These are phyloP conservation scores for Vishniacozyma victoriae DNA, from an alignment of 768 basidiomycete species.

Conservation along the genomic window DNA sequence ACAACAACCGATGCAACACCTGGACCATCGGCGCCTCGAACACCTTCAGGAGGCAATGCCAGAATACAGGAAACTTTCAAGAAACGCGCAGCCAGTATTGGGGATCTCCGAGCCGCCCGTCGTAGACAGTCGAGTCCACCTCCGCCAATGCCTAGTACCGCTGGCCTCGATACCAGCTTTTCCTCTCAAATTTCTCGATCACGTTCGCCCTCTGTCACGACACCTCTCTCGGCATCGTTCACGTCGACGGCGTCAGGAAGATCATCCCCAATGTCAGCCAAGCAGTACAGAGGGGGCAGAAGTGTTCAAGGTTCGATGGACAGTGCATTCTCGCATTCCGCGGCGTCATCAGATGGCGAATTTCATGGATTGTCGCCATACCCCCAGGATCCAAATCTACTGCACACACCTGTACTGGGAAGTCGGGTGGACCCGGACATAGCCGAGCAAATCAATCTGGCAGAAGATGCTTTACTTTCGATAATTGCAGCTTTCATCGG, in stretches of 20 bases:
- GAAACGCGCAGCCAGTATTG: slow-evolving; percentile 17
- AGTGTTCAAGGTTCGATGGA: slow-evolving; percentile 18
- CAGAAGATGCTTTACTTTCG: slow-evolving; percentile 84
- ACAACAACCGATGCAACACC: too few relatives aligned
- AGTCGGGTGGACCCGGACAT: slow-evolving; percentile 17
- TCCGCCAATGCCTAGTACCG: slow-evolving; percentile 23
- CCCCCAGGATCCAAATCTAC: neutral
- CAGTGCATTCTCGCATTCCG: slow-evolving; percentile 11
- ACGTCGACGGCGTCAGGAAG: slow-evolving; percentile 15
- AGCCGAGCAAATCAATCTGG: slow-evolving; percentile 55
- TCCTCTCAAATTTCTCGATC: slow-evolving; percentile 1
- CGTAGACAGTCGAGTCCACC: slow-evolving; percentile 22
- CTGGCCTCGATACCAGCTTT: slow-evolving; percentile 4
- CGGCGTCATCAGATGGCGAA: neutral
- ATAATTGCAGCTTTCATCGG: slow-evolving; percentile 97
- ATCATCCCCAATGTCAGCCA: slow-evolving; percentile 12
- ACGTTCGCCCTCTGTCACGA: slow-evolving; percentile 14
- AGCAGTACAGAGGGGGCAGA: slow-evolving; percentile 8
- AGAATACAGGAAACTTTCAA: slow-evolving; percentile 32
- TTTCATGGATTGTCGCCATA: neutral
- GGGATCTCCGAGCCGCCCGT: slow-evolving; percentile 27
- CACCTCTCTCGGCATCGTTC: slow-evolving; percentile 24
- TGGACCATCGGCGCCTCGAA: neutral
- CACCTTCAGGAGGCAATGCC: slow-evolving; percentile 3
- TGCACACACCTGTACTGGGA: neutral